Evolutionary conservation across 2,329 filamentous ascomycete species (phyloP).

Genomic region (Sarocladium oryzae): DNA sequence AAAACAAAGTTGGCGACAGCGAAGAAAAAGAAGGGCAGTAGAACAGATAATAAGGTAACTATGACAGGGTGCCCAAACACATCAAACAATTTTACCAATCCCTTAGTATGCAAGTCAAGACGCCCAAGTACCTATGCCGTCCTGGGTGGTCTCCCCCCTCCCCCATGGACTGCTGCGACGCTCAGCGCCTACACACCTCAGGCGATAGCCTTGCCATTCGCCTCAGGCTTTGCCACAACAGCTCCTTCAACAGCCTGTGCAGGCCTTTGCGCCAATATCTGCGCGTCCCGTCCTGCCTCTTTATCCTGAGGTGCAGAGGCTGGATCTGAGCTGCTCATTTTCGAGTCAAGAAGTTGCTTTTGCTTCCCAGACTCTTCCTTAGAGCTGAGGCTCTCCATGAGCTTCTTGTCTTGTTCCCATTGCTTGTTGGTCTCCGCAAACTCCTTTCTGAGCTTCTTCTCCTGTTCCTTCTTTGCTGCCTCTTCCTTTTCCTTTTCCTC

Average conservation of each 20-base stretch:
- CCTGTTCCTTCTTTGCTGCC: slow-evolving; percentile 61
- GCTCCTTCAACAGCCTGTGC: background rate
- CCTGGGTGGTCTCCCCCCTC: background rate
- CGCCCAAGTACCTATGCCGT: background rate
- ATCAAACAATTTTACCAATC: slow-evolving; percentile 11
- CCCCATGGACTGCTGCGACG: background rate
- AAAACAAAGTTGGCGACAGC: too few species aligned
- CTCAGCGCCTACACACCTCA: background rate
- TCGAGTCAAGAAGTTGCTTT: background rate
- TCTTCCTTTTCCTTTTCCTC: slow-evolving; percentile 19
- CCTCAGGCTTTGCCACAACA: background rate
- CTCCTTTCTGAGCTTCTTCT: slow-evolving; percentile 42
- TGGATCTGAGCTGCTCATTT: slow-evolving; percentile 10
- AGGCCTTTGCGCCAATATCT: background rate
- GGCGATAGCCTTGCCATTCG: background rate
- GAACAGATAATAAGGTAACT: background rate
- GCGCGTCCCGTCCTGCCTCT: background rate
- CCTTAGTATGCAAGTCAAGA: slow-evolving; percentile 9
- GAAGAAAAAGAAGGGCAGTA: too few species aligned
- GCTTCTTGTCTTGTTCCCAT: slow-evolving; percentile 85
- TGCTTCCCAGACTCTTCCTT: slow-evolving; percentile 16
- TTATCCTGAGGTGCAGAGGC: slow-evolving; percentile 2
- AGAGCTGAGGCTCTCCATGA: slow-evolving; percentile 58
- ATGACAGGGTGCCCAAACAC: slow-evolving; percentile 13
- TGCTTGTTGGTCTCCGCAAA: slow-evolving; percentile 72